Percentiles rank a stretch among this genome's conserved stretches.
Evolutionary conservation across 306 rosid genomes (phyloP).

Genomic region (Vachellia pachyceras): DNA sequence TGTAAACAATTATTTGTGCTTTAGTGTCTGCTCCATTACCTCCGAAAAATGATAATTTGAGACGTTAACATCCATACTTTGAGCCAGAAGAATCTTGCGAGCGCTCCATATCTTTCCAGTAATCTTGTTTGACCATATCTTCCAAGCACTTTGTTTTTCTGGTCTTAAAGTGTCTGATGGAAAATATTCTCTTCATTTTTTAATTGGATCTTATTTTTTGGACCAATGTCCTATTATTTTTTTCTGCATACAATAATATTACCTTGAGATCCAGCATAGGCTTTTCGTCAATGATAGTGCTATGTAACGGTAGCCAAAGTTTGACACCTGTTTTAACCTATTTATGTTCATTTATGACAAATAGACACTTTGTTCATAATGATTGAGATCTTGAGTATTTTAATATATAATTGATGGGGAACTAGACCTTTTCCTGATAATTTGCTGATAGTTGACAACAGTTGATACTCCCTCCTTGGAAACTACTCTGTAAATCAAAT

Average conservation of each 20-base stretch:
- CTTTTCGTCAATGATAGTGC: background rate
- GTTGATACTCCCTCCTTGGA: constrained; percentile 40
- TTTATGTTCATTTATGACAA: background rate
- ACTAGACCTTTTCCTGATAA: constrained; percentile 22
- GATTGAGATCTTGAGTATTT: constrained; percentile 24
- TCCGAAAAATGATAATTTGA: background rate
- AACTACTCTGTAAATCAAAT: constrained; percentile 38
- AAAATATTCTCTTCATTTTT: background rate
- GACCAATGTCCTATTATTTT: background rate
- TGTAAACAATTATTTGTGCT: background rate
- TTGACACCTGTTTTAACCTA: background rate
- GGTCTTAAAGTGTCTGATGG: background rate
- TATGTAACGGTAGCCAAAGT: background rate
- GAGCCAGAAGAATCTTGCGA: background rate
- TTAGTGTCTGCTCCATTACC: background rate
- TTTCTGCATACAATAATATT: too few species aligned
- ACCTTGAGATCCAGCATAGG: background rate
- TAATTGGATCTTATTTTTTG: background rate
- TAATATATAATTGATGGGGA: constrained; percentile 39
- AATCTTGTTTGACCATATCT: background rate
- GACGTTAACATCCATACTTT: background rate
- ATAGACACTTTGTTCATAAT: background rate
- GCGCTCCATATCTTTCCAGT: background rate
- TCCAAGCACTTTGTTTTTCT: background rate
- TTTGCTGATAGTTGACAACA: background rate